A percentile compares a stretch with the other conserved stretches of the same genome.
Evolutionary conservation across 2,329 filamentous ascomycete genomes (phyloP).

Genomic region (Claviceps monticola): DNA sequence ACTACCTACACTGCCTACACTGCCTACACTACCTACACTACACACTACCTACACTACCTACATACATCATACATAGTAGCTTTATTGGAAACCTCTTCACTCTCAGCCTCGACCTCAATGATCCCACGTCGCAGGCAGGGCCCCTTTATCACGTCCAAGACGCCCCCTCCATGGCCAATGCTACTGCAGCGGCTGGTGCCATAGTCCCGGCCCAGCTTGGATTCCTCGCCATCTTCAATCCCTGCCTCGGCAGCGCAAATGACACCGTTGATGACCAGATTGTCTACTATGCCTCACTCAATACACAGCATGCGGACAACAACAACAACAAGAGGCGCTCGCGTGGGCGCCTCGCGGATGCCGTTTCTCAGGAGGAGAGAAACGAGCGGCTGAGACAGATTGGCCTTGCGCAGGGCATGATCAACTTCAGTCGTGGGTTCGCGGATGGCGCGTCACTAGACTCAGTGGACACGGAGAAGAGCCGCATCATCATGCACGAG

Average conservation of each 20-base stretch:
- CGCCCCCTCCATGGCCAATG: slow-evolving; percentile 9
- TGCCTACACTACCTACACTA: too few species aligned
- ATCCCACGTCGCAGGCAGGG: background rate
- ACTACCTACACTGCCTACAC: too few species aligned
- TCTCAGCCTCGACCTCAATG: background rate
- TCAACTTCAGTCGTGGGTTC: slow-evolving; percentile 83
- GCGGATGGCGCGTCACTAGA: slow-evolving; percentile 64
- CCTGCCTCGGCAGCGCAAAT: slow-evolving; percentile 51
- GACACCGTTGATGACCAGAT: slow-evolving; percentile 63
- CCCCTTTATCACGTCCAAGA: background rate
- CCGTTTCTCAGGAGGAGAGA: slow-evolving; percentile 47
- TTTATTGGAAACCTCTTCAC: too few species aligned
- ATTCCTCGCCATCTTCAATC: slow-evolving; percentile 92
- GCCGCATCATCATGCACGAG: slow-evolving; percentile 72
- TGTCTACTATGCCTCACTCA: slow-evolving; percentile 73
- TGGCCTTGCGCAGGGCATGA: slow-evolving; percentile 91
- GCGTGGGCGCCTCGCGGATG: slow-evolving; percentile 27
- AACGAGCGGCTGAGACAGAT: slow-evolving; percentile 87
- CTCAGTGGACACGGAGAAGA: slow-evolving; percentile 81
- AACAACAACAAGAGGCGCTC: slow-evolving; percentile 28
- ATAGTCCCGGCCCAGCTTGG: slow-evolving; percentile 63
- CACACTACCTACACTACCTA: too few species aligned
- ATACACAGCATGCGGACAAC: slow-evolving; percentile 24
- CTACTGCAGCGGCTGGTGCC: slow-evolving; percentile 10
- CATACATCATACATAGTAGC: too few species aligned